phyloP scores from a whole-genome alignment of 1,284 basidiomycete species.

The Earliella scabrosa region DNA sequence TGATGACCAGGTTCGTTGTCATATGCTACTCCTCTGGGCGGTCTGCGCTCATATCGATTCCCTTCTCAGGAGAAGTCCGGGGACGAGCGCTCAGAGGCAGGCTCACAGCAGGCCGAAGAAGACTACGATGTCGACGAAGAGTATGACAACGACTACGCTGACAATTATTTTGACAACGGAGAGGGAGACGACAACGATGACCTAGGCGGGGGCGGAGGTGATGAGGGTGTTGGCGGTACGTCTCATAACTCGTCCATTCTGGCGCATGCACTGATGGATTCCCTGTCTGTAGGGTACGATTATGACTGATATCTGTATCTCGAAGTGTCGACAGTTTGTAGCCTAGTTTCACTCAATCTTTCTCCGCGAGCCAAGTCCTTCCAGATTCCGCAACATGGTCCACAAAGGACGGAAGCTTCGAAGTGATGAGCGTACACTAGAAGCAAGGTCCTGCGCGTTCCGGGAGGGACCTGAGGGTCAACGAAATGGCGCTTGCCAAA shows the following conservation, averaged over 20 bases:
- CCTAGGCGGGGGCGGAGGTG: constrained; percentile 70
- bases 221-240: constrained; percentile 57
- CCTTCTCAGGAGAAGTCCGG: constrained; percentile 61
- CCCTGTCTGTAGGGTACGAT: constrained; percentile 32
- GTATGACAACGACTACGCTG: constrained; percentile 84
- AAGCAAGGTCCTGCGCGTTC: neutral
- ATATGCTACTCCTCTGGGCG: neutral
- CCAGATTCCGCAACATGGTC: too few relatives aligned
- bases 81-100: constrained; percentile 65
- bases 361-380: too few relatives aligned
- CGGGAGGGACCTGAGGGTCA: neutral
- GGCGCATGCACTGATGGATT: neutral
- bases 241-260: neutral
- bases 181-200: constrained; percentile 80
- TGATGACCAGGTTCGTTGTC: constrained; percentile 55
- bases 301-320: constrained; percentile 27
- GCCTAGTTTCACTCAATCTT: too few relatives aligned
- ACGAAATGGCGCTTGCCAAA: neutral
- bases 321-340: too few relatives aligned
- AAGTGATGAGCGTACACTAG: too few relatives aligned
- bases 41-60: constrained; percentile 12
- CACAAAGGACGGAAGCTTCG: too few relatives aligned
- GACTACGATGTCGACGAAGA: constrained; percentile 87
- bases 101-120: constrained; percentile 61
- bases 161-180: constrained; percentile 86